Evolutionary conservation across 2,329 filamentous ascomycete species (phyloP), one percentile per base, ranked within the genome.

Genomic region (Didymosphaeria variabile): DNA sequence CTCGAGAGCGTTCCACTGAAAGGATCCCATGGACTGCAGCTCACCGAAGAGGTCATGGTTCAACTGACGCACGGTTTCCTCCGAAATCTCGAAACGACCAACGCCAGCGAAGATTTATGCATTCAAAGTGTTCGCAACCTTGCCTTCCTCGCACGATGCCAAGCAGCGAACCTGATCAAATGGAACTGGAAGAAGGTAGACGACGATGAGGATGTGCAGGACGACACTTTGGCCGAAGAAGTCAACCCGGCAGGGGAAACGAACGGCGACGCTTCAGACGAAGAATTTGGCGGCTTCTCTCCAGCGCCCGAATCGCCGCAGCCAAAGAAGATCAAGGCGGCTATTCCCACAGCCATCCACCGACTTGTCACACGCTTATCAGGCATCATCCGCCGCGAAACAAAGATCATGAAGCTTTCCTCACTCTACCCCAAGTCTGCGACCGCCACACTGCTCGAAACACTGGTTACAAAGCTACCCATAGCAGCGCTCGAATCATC

Each of bases 321-420:
- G 23, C 26, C 58, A 55, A 67, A 59, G 53, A 71, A 72, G 45
- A 82, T 32, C 4, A 61, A 52, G 34, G 55, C 47, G 0, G 29
- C 62, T 10, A 63, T 65, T n/a, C 69, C 83, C 63, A 81, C 84
- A 3, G 85, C 85, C 2, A 83, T 97, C 32, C 85, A 89, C 61
- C 94, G 92, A 77, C 84, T 98, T 57, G 90, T 97, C 74, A 86
- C 88, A 69, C 90, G 92, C 69, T 85, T 96, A 2, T 91, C 92
- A 0, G 89, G 88, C 62, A 89, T 97, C 61, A 84, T 97, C 40
- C 88, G 94, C 47, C 89, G 90, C 67, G 76, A 79, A 47, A 79
- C 88, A 1, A 83, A 86, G 1, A 88, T 89, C 10, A 88, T 82
- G 47, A 83, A 84, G 45, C 85, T 87, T 1, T 80, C 85, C 6